phyloP scores from a whole-genome alignment of 1,284 basidiomycete species.

The Sanghuangporus sanghuang region DNA sequence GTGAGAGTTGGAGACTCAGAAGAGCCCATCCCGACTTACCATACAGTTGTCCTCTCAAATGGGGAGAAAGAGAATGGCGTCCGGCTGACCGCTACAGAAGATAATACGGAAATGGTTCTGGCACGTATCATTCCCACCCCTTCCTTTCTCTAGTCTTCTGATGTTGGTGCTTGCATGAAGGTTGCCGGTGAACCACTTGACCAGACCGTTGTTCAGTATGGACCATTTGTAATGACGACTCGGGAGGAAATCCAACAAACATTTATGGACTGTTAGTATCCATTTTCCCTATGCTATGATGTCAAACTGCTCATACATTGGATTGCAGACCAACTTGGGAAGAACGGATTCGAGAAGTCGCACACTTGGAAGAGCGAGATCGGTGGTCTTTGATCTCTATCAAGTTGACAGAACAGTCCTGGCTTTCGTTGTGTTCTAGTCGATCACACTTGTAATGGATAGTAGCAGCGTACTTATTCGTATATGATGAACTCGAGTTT shows the following conservation, averaged over 20 bases:
- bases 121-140: slow-evolving; percentile 32
- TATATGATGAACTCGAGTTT: neutral
- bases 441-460: neutral
- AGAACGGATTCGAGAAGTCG: slow-evolving; percentile 90
- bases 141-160: slow-evolving; percentile 1
- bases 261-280: slow-evolving; percentile 67
- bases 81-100: slow-evolving; percentile 47
- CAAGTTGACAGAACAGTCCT: neutral
- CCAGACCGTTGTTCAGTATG: slow-evolving; percentile 84
- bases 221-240: slow-evolving; percentile 84
- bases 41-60: slow-evolving; percentile 76
- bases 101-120: slow-evolving; percentile 67
- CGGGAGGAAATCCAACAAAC: slow-evolving; percentile 80
- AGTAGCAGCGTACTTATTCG: neutral
- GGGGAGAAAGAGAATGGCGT: slow-evolving; percentile 56
- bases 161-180: slow-evolving; percentile 29
- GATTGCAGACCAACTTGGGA: slow-evolving; percentile 56
- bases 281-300: neutral
- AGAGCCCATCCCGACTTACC: slow-evolving; percentile 49
- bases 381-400: slow-evolving; percentile 31
- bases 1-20: slow-evolving; percentile 55
- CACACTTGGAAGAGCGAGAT: slow-evolving; percentile 86
- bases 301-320: neutral
- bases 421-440: neutral
- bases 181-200: slow-evolving; percentile 87